Evolutionary conservation across 2,329 filamentous ascomycete genomes (phyloP), one percentile per base, ranked within the genome.

Genomic region (Escovopsis weberi): DNA sequence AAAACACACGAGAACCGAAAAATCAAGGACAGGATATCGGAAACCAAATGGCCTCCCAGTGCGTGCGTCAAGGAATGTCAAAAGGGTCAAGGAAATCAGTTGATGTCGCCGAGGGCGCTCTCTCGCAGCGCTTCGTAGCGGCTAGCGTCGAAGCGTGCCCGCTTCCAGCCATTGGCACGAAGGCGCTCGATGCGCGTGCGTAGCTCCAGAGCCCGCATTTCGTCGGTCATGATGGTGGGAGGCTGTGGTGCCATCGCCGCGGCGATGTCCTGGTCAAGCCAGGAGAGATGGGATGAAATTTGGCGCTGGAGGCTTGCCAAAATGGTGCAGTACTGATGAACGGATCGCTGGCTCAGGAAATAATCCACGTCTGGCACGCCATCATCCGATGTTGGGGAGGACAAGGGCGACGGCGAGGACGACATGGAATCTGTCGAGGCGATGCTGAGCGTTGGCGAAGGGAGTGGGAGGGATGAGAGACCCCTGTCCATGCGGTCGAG

Each of bases 91-190:
- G 15, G 23, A 19, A 40, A 28, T 32, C 50, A 47, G 19, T 44
- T 43, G 47, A 77, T 57, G 51, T 78, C 74, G 2, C 67, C 65
- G 43, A 77, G 56, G 34, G 66, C 72, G 40, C 59, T 63, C 50
- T 71, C 69, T 12, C 70, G 60, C 8, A 78, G 59, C 18, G 64
- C 63, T 53, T 74, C 68, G 51, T 78, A 78, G 33, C 69, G 63
- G 37, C 59, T 55, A 6, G 60, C 58, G 47, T 78, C 68, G 48
- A 78, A 78, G 19, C 74, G 66, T 49, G 67, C 67, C 26, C 74
- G 60, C 51, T 65, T 66, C 74, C 74, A 78, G 2, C 72, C 72
- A 40, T 52, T 63, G n/a, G 65, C 65, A 18, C 71, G 66, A 10
- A 78, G 57, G 9, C 68, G 63, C 56, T 74, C 70, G 48, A 78